A percentile compares a stretch with the other conserved stretches of the same genome.
phyloP scores from a whole-genome alignment of 2,329 filamentous ascomycete species.

The Pleoardoris graminearum region DNA sequence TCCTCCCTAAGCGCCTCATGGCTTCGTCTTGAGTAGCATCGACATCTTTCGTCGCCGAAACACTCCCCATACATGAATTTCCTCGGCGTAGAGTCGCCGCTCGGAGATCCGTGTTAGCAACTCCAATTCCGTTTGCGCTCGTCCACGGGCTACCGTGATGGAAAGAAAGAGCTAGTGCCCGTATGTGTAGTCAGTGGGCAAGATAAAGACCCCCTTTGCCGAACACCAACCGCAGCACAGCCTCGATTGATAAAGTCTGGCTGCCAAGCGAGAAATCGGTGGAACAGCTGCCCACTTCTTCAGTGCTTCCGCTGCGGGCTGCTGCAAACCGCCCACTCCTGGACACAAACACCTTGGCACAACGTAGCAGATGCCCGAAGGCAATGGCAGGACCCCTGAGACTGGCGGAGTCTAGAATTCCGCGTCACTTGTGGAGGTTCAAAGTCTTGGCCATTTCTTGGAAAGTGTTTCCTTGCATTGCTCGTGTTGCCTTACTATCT shows the following conservation, averaged over 20 bases:
- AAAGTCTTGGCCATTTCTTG: conserved; percentile 38
- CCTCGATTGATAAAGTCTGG: neutral
- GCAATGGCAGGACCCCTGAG: conserved; percentile 30
- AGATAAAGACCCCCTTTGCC: neutral
- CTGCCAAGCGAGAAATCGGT: conserved; percentile 1
- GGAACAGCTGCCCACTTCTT: conserved; percentile 10
- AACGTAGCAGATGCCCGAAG: conserved; percentile 19
- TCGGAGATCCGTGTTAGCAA: neutral
- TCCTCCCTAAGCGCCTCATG: neutral
- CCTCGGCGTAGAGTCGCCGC: neutral
- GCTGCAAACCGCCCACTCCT: conserved; percentile 21
- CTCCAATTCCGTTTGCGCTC: neutral
- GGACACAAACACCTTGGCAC: conserved; percentile 29
- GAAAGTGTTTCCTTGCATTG: conserved; percentile 41
- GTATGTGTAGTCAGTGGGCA: neutral
- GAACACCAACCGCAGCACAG: neutral
- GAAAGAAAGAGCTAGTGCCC: neutral
- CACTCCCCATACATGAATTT: neutral
- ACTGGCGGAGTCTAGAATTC: conserved; percentile 33
- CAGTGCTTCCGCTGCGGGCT: conserved; percentile 20
- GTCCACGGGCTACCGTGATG: neutral
- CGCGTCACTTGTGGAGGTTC: conserved; percentile 29
- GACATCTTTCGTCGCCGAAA: neutral
- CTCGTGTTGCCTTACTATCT: conserved; percentile 38
- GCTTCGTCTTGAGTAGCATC: neutral